These are phyloP conservation scores for Leptographium galeiforme DNA, from an alignment of 2,329 filamentous ascomycete genomes.

Conservation along the genomic window DNA sequence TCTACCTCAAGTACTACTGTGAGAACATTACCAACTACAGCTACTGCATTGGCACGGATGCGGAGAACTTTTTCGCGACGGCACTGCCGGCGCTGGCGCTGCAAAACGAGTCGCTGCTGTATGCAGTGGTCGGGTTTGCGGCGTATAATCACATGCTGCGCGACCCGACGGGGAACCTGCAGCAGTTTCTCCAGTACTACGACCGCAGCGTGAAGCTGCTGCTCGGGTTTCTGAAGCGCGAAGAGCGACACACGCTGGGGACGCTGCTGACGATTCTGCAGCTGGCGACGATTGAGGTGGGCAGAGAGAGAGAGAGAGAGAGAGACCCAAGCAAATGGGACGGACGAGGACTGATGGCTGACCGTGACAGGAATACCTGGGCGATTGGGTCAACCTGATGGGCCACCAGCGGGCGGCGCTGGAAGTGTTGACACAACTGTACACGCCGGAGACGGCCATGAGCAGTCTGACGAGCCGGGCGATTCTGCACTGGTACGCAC, in stretches of 20 bases:
- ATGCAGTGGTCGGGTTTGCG: slow-evolving; percentile 77
- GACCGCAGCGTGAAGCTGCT: slow-evolving; percentile 74
- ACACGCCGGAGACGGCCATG: slow-evolving; percentile 62
- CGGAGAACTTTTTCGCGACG: slow-evolving; percentile 58
- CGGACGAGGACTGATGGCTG: background rate
- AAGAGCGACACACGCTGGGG: slow-evolving; percentile 56
- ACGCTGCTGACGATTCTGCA: slow-evolving; percentile 82
- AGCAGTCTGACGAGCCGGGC: slow-evolving; percentile 57
- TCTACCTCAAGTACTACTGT: slow-evolving; percentile 65
- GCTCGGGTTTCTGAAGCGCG: slow-evolving; percentile 54
- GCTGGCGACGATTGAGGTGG: slow-evolving; percentile 81
- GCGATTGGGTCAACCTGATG: slow-evolving; percentile 88
- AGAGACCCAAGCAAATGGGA: no score
- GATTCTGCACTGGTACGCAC: slow-evolving; percentile 76
- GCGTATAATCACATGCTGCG: slow-evolving; percentile 72
- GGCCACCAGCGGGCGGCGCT: slow-evolving; percentile 85
- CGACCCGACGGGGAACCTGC: slow-evolving; percentile 57
- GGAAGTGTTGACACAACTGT: slow-evolving; percentile 64
- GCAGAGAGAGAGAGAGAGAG: slow-evolving; percentile 7
- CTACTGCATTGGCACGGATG: slow-evolving; percentile 64
- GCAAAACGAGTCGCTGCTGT: slow-evolving; percentile 63
- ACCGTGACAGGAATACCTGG: slow-evolving; percentile 64
- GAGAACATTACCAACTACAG: slow-evolving; percentile 70
- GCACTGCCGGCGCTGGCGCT: slow-evolving; percentile 61
- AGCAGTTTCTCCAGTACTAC: slow-evolving; percentile 79